These are phyloP conservation scores for Cladochytrium replicatum DNA, from an alignment of 192 early-diverging fungal species.

Conservation along the genomic window DNA sequence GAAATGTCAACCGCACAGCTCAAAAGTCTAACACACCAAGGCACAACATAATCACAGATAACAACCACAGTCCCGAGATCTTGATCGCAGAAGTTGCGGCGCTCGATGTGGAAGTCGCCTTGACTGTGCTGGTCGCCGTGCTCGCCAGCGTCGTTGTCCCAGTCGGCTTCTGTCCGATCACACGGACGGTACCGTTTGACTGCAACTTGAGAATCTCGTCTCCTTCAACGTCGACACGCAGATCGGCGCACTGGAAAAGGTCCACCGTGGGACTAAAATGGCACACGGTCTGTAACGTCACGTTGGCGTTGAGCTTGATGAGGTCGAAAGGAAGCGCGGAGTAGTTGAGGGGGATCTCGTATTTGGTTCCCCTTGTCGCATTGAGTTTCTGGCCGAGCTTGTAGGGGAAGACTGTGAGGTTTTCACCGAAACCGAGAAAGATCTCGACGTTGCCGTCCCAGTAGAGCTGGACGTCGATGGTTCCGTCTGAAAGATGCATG, in stretches of 20 bases:
- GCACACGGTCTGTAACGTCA: constrained; percentile 20
- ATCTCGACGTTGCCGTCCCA: constrained; percentile 19
- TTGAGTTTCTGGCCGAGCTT: constrained; percentile 10
- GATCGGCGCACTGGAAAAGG: constrained; percentile 12
- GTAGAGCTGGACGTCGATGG: constrained; percentile 9
- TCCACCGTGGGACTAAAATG: constrained; percentile 10
- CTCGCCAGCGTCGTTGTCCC: too few relatives aligned
- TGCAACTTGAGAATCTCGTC: too few relatives aligned
- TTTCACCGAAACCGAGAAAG: constrained; percentile 7
- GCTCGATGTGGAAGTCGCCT: too few relatives aligned
- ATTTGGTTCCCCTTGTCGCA: constrained; percentile 8
- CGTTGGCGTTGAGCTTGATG: neutral
- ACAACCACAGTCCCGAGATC: too few relatives aligned
- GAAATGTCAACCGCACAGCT: too few relatives aligned
- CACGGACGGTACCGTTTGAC: too few relatives aligned
- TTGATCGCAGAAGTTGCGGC: too few relatives aligned
- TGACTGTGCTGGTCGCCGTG: too few relatives aligned
- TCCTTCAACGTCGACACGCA: neutral
- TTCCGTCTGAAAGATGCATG: too few relatives aligned
- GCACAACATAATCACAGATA: too few relatives aligned
- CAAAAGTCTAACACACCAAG: too few relatives aligned
- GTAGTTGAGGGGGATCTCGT: constrained; percentile 11
- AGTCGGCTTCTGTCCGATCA: too few relatives aligned
- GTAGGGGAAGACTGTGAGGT: constrained; percentile 15
- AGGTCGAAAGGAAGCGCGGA: constrained; percentile 3